Percentiles rank a stretch among this genome's conserved stretches.
These are phyloP conservation scores for Eimeria necatrix DNA, from an alignment of 169 alveolate species.

Conservation along the genomic window DNA sequence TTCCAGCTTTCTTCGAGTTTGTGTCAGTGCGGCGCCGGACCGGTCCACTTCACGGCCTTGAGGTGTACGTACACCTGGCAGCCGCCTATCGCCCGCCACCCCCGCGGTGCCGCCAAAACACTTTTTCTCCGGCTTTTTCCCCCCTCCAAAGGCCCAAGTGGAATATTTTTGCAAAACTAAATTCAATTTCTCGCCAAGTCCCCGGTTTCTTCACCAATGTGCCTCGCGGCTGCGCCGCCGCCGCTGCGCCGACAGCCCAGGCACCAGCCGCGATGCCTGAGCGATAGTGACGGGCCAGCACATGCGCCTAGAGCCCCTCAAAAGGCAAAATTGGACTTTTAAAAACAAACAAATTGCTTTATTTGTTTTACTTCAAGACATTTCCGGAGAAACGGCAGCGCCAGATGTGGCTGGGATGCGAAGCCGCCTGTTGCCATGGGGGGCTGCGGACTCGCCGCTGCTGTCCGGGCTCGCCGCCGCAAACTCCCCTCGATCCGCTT, in stretches of 20 bases:
- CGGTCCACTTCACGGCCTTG: constrained; percentile 57
- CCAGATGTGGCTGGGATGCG: constrained; percentile 47
- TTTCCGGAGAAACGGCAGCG: neutral
- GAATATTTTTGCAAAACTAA: neutral
- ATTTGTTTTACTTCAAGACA: neutral
- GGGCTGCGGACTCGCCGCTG: neutral
- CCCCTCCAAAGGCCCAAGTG: neutral
- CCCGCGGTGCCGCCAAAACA: neutral
- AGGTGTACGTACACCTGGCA: constrained; percentile 74
- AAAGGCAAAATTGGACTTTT: neutral
- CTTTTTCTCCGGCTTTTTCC: neutral
- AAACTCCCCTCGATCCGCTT: no score
- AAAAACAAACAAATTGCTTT: neutral
- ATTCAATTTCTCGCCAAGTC: neutral
- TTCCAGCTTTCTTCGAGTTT: neutral
- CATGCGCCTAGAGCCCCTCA: constrained; percentile 58
- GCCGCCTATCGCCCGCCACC: constrained; percentile 38
- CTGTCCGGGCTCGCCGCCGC: no score
- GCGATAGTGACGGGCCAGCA: constrained; percentile 50
- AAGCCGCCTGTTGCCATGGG: constrained; percentile 48
- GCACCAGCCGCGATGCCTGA: constrained; percentile 73
- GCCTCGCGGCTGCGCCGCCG: constrained; percentile 54
- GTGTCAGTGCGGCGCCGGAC: constrained; percentile 49
- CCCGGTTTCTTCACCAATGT: neutral
- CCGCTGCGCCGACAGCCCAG: constrained; percentile 71